Evolutionary conservation across 345 rosid species (phyloP), one percentile per base, ranked within the genome.

Genomic region (Corymbia maculata): DNA sequence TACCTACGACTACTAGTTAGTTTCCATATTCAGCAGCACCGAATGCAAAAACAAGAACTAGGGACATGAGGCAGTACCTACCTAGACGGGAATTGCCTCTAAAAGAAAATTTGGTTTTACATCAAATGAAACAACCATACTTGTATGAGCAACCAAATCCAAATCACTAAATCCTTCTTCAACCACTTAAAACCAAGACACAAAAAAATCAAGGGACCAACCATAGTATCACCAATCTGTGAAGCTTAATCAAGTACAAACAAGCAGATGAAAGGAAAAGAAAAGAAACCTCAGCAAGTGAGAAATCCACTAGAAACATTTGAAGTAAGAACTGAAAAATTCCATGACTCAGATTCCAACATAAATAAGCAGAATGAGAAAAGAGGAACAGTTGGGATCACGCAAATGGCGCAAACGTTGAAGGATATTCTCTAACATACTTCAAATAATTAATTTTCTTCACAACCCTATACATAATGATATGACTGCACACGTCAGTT

Each of bases 371-470:
- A 10, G 64, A 2, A 57, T 57, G 13, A 57, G 64, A 57, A 57
- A 57, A 57, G 1, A 57, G 64, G 64, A 57, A 22, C 13, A 57
- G 13, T 57, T 4, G 28, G n/a, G 1, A 57, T 57, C 64, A 10
- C 24, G 28, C 4, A 6, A n/a, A 57, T 0, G 0, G 64, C n/a
- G 13, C 3, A 2, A 57, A 0, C 64, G 9, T 57, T 0, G 6
- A 4, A 12, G 3, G 64, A 57, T 57, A 57, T 24, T 24, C 0
- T 24, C 64, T 57, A 9, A 24, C 14, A 24, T 57, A n/a, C 64
- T 24, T 52, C 2, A 3, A 19, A 55, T 21, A 3, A 21, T 3
- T 0, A 21, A 52, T 53, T 53, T 21, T 7, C 2, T n/a, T 64
- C 75, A 14, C 17, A 13, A n/a, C 75, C n/a, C 19, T 30, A 30